Evolutionary conservation across 179 eudicot species (phyloP), one percentile per base, ranked within the genome.

Genomic region (Heliamphora pulchella): DNA sequence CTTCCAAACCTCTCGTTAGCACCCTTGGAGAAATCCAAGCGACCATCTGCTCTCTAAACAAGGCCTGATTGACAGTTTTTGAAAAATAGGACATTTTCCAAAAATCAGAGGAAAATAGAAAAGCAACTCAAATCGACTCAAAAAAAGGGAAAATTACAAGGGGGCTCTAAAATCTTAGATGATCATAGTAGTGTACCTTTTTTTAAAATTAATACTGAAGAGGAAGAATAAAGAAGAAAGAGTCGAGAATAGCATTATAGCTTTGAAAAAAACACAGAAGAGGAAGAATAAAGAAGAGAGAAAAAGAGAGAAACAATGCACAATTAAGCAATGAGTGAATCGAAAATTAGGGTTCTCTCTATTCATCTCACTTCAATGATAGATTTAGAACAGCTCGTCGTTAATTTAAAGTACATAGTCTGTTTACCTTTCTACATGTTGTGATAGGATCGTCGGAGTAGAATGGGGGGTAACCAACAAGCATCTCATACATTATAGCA

Each of bases 401-500:
- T 58, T 3, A 2, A 41, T 22, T 57, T 41, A 31, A 47, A 62
- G 63, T 14, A 51, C 48, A 54, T 62, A 70, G 41, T 20, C 54
- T 17, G 13, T 47, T 67, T 43, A 92, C 97, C 97, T 92, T 92
- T 83, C 83, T 84, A 83, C 97, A 92, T 66, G 94, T 92, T 48
- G 93, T 84, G 68, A 88, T 78, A 61, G 94, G 91, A 81, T 92
- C 92, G 70, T 92, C 94, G 2, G 94, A 79, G 80, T 89, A 92
- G 86, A 92, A 92, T 46, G 97, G 97, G 51, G 97, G 93, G 80
- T 92, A 91, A 79, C 97, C 94, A 69, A 92, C 86, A 50, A 92
- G 94, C 97, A 92, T 92, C 86, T 92, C 97, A 72, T 85, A 92
- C 97, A 92, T 89, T 59, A 92, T 91, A 48, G 93, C 91, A 74